phyloP scores from a whole-genome alignment of 1,139 yeast genomes.

The Scheffersomyces segobiensis region DNA sequence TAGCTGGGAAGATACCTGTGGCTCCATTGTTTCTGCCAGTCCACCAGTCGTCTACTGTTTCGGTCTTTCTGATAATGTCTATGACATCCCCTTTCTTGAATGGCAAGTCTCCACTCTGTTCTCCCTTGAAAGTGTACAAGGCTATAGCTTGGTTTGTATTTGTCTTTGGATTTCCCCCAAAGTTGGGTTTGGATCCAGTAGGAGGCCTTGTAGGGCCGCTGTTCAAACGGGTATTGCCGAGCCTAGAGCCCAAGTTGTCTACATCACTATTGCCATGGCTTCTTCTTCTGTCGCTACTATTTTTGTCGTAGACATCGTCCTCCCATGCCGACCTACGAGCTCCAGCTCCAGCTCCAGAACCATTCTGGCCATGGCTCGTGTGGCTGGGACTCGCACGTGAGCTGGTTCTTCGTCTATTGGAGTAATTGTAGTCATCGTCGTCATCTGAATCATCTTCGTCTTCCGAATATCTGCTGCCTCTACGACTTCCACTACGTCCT shows the following conservation, averaged over 20 bases:
- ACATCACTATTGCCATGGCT: constrained; percentile 28
- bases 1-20: constrained; percentile 96
- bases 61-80: constrained; percentile 79
- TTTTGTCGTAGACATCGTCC: constrained; percentile 74
- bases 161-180: constrained; percentile 42
- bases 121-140: constrained; percentile 82
- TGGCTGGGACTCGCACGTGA: constrained; percentile 3
- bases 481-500: constrained; percentile 23
- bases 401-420: constrained; percentile 16
- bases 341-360: constrained; percentile 3
- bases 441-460: constrained; percentile 45
- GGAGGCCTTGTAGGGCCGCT: constrained; percentile 42
- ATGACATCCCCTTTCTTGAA: constrained; percentile 96
- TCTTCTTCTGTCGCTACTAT: constrained; percentile 29
- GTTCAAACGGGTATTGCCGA: constrained; percentile 30
- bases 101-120: constrained; percentile 86
- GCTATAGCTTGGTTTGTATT: constrained; percentile 84
- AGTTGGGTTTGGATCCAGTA: constrained; percentile 53
- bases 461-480: constrained; percentile 32
- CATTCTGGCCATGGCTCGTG: background rate
- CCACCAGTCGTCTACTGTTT: constrained; percentile 97
- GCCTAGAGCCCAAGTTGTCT: constrained; percentile 34
- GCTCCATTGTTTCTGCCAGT: constrained; percentile 82
- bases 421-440: constrained; percentile 16
- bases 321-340: constrained; percentile 61